A percentile compares a stretch with the other conserved stretches of the same genome.
These are phyloP conservation scores for Dothistroma pini DNA, from an alignment of 2,329 filamentous ascomycete genomes.

Conservation along the genomic window DNA sequence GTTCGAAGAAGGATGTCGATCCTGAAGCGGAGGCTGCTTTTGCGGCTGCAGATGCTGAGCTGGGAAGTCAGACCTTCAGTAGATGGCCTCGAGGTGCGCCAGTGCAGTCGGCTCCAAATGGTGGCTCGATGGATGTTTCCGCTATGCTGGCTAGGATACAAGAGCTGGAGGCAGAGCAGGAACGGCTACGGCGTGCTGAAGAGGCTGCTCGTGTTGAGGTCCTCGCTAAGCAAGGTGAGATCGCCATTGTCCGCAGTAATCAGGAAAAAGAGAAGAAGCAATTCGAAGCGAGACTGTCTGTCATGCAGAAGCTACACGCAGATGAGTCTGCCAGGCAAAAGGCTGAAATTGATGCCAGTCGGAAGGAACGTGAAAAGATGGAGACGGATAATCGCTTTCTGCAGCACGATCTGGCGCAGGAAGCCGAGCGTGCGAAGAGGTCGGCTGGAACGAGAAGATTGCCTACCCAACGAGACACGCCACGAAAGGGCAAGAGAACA, in stretches of 20 bases:
- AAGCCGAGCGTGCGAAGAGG: conserved; percentile 52
- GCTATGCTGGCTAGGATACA: conserved; percentile 43
- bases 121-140: conserved; percentile 23
- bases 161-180: conserved; percentile 45
- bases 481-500: conserved; percentile 25
- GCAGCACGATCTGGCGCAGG: conserved; percentile 66
- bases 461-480: conserved; percentile 25
- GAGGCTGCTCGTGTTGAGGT: conserved; percentile 47
- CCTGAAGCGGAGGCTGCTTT: conserved; percentile 32
- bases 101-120: conserved; percentile 4
- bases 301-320: conserved; percentile 59
- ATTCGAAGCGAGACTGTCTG: conserved; percentile 60
- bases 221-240: conserved; percentile 66
- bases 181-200: conserved; percentile 38
- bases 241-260: conserved; percentile 70
- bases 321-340: conserved; percentile 64
- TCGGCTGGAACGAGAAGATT: conserved; percentile 20
- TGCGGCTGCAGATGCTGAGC: conserved; percentile 34
- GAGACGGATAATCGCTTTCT: conserved; percentile 70
- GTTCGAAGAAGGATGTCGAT: conserved; percentile 19
- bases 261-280: conserved; percentile 59
- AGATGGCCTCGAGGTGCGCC: conserved; percentile 23
- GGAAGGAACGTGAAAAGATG: conserved; percentile 61
- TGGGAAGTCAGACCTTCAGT: conserved; percentile 26
- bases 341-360: conserved; percentile 60